These are phyloP conservation scores for Auricularia sp. DNA, from an alignment of 768 basidiomycete species.

Conservation along the genomic window DNA sequence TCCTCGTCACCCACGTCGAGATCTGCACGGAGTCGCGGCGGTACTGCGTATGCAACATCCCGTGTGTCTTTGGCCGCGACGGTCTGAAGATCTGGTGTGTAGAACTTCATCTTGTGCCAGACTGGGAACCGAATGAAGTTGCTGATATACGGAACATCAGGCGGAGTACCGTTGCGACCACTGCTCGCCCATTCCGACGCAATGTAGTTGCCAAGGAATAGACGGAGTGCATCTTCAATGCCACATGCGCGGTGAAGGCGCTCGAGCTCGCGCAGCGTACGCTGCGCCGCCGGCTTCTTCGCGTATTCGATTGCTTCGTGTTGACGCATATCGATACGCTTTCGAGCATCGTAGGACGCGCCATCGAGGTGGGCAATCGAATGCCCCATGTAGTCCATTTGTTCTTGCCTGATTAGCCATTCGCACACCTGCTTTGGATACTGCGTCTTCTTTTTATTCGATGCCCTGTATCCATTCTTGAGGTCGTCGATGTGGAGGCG, in stretches of 20 bases:
- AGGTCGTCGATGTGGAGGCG: background rate
- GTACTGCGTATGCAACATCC: background rate
- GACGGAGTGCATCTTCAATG: background rate
- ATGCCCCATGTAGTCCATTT: background rate
- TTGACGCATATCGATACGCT: background rate
- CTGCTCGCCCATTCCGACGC: background rate
- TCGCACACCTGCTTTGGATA: background rate
- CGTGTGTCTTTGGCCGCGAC: background rate
- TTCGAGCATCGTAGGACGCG: background rate
- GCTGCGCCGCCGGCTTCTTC: background rate
- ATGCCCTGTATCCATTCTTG: background rate
- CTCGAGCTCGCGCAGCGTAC: background rate
- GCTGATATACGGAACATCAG: background rate
- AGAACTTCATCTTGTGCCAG: background rate
- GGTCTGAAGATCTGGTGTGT: background rate
- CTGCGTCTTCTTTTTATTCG: background rate
- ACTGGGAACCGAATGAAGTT: background rate
- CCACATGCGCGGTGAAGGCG: background rate
- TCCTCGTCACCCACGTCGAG: background rate
- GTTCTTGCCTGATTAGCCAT: background rate
- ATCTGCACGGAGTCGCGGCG: background rate
- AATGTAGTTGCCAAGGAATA: background rate
- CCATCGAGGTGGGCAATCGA: background rate
- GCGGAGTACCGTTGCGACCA: background rate
- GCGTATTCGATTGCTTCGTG: background rate